Percentiles rank a stretch among this genome's conserved stretches.
Evolutionary conservation across 1,284 basidiomycete genomes (phyloP).

Genomic region (Malassezia dermatis): DNA sequence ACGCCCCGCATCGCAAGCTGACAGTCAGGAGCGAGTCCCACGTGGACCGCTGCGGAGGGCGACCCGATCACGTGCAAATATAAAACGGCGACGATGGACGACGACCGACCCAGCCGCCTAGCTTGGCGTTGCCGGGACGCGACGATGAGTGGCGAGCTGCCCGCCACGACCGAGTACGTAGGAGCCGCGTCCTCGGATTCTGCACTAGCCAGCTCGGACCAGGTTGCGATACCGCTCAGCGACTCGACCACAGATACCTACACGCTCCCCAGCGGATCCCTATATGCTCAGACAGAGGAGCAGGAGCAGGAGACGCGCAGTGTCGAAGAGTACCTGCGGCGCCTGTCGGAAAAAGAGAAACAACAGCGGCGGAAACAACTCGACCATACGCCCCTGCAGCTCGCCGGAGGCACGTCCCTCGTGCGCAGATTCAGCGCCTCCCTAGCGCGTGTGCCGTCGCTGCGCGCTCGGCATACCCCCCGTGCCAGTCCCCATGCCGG

Average conservation of each 20-base stretch:
- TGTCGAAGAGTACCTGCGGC: slow-evolving; percentile 14
- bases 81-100: background rate
- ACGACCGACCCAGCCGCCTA: background rate
- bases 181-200: background rate
- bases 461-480: slow-evolving; percentile 6
- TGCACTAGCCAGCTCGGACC: background rate
- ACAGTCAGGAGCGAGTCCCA: background rate
- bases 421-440: slow-evolving; percentile 13
- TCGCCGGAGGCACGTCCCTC: background rate
- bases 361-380: background rate
- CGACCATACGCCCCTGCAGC: background rate
- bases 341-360: slow-evolving; percentile 10
- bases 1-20: slow-evolving; percentile 12
- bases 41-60: background rate
- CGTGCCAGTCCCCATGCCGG: background rate
- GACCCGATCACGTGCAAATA: slow-evolving; percentile 15
- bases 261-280: background rate
- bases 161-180: background rate
- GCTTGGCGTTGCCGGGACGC: background rate
- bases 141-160: background rate
- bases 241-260: background rate
- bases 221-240: background rate
- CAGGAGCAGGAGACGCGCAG: slow-evolving; percentile 12
- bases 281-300: slow-evolving; percentile 10
- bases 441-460: background rate